These are phyloP conservation scores for Nakazawaea holstii DNA, from an alignment of 805 yeast genomes.

Conservation along the genomic window DNA sequence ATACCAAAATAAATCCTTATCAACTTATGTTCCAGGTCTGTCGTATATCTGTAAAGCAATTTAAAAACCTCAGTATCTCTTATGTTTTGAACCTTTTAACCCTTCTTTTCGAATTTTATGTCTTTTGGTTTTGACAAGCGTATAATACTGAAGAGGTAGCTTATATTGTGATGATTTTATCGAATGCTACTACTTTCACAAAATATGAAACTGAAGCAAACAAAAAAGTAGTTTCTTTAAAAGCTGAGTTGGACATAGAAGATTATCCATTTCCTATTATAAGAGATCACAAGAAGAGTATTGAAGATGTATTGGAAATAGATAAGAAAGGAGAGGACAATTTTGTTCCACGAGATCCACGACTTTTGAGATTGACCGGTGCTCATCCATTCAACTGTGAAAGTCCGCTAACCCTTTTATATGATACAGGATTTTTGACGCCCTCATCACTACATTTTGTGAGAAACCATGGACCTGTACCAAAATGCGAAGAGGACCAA, in stretches of 20 bases:
- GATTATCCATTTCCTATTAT: conserved; percentile 16
- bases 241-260: neutral
- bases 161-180: neutral
- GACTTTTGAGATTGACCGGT: conserved; percentile 26
- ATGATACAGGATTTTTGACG: conserved; percentile 26
- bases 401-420: conserved; percentile 23
- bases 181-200: neutral
- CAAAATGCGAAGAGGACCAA: conserved; percentile 17
- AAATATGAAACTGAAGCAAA: neutral
- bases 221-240: neutral
- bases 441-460: conserved; percentile 28
- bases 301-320: conserved; percentile 17
- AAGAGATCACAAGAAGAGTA: conserved; percentile 3
- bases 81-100: too few species aligned
- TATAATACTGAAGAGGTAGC: too few species aligned
- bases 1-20: too few species aligned
- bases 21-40: too few species aligned
- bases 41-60: too few species aligned
- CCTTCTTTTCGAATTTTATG: too few species aligned
- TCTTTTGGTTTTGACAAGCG: too few species aligned
- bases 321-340: conserved; percentile 25
- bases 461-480: conserved; percentile 30
- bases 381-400: conserved; percentile 29
- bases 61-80: too few species aligned
- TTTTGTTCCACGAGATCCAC: conserved; percentile 25